Conservation (phyloP, 805 yeast genomes). For the Cyberlindnera bimundalis region DNA sequence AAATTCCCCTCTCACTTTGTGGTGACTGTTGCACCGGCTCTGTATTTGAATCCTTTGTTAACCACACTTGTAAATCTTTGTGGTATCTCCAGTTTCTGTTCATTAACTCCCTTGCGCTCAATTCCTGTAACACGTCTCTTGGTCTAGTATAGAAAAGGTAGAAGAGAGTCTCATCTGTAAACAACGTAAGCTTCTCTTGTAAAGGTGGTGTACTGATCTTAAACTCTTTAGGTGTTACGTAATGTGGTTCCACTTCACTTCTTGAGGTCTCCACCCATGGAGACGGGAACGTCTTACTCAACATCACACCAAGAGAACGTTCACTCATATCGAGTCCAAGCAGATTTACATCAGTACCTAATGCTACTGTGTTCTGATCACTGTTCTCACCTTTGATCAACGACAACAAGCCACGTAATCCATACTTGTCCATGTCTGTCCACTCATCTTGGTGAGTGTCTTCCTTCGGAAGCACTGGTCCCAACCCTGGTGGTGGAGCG, state of each 20-base stretch:
- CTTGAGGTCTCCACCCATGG: constrained; percentile 96
- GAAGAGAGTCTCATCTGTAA: constrained; percentile 89
- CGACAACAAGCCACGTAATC: constrained; percentile 60
- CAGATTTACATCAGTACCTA: constrained; percentile 71
- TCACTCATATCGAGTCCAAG: constrained; percentile 58
- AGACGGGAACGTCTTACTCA: constrained; percentile 70
- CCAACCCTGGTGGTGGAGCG: constrained; percentile 8
- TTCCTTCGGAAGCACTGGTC: background rate
- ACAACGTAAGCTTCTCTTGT: constrained; percentile 49
- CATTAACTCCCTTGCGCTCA: constrained; percentile 87
- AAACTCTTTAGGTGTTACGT: constrained; percentile 51
- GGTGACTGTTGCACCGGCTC: constrained; percentile 82
- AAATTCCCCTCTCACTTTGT: constrained; percentile 89
- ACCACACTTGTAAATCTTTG: constrained; percentile 93
- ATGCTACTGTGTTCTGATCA: constrained; percentile 62
- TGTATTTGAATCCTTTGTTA: constrained; percentile 86
- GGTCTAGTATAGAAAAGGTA: constrained; percentile 93
- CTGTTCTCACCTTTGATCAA: constrained; percentile 58
- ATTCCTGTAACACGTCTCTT: constrained; percentile 87
- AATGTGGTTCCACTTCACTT: constrained; percentile 86
- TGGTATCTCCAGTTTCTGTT: constrained; percentile 96
- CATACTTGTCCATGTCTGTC: constrained; percentile 57
- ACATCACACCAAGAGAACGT: constrained; percentile 33
- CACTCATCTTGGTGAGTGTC: constrained; percentile 11
- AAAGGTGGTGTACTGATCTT: constrained; percentile 16